These are phyloP conservation scores for Sclerotinia spermophila DNA, from an alignment of 2,329 filamentous ascomycete genomes.

Conservation along the genomic window DNA sequence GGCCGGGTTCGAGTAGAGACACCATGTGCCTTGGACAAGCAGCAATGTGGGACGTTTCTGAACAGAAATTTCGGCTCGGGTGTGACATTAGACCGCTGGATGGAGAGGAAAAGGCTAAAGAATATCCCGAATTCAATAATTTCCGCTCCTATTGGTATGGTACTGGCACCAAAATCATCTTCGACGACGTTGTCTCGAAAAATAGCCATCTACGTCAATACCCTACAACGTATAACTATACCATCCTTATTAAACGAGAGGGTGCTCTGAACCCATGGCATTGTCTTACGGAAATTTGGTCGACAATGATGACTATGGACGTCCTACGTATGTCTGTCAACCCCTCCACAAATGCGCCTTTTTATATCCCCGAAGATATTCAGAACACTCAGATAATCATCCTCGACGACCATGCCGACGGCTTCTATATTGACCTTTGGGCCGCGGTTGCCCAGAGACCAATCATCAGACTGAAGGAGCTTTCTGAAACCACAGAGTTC, in stretches of 20 bases:
- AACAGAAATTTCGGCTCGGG: background rate
- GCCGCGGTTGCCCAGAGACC: conserved; percentile 2
- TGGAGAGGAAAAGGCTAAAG: background rate
- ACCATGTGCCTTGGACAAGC: background rate
- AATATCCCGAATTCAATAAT: background rate
- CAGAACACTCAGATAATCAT: conserved; percentile 17
- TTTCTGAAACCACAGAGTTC: background rate
- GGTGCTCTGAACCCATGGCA: conserved; percentile 33
- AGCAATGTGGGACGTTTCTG: background rate
- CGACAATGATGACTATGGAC: conserved; percentile 33
- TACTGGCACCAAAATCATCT: background rate
- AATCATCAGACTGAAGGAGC: background rate
- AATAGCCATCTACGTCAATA: background rate
- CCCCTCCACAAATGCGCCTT: background rate
- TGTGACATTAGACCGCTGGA: background rate
- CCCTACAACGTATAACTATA: conserved; percentile 4
- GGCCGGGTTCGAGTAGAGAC: background rate
- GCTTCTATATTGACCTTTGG: conserved; percentile 14
- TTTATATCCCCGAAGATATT: background rate
- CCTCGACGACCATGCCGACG: conserved; percentile 5
- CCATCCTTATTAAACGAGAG: conserved; percentile 35
- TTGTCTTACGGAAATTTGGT: conserved; percentile 35
- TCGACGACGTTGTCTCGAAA: background rate
- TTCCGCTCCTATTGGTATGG: background rate
- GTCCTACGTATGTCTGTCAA: conserved; percentile 29